Conservation (phyloP, 148 eudicot genomes). For the Linanthus parryae region DNA sequence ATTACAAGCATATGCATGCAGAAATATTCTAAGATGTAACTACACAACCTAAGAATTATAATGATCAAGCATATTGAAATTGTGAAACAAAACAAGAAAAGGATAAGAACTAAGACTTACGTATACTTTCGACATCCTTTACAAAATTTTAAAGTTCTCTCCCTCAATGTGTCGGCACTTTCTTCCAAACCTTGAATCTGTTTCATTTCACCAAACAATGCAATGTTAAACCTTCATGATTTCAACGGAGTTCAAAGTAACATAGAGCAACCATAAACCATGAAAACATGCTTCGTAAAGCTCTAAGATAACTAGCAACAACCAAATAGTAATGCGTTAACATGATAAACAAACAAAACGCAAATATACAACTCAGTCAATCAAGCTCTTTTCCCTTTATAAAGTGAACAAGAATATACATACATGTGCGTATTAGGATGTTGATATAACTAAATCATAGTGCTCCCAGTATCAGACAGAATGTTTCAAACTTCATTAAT, state of each 20-base stretch:
- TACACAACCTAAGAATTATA: too few relatives aligned
- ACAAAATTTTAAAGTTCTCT: constrained; percentile 11
- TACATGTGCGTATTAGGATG: not conserved
- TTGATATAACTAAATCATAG: too few relatives aligned
- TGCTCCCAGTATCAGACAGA: not conserved
- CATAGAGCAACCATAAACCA: not conserved
- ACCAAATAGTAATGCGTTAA: not conserved
- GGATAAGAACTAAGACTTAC: not conserved
- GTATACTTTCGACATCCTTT: constrained; percentile 10
- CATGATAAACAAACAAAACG: not conserved
- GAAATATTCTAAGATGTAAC: too few relatives aligned
- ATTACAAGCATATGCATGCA: too few relatives aligned
- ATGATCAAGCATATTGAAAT: not conserved
- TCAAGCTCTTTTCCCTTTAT: not conserved
- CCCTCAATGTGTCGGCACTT: constrained; percentile 6
- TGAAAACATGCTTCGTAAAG: not conserved
- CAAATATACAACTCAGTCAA: not conserved
- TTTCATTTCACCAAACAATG: not conserved
- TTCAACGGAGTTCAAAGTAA: too few relatives aligned
- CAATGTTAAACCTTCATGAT: not conserved
- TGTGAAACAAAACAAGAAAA: not conserved
- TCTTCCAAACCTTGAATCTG: constrained; percentile 7
- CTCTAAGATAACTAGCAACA: not conserved
- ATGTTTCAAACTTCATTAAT: not conserved
- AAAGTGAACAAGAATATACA: not conserved